Evolutionary conservation across 2,329 filamentous ascomycete genomes (phyloP).

Genomic region (Phymatotrichopsis omnivora): DNA sequence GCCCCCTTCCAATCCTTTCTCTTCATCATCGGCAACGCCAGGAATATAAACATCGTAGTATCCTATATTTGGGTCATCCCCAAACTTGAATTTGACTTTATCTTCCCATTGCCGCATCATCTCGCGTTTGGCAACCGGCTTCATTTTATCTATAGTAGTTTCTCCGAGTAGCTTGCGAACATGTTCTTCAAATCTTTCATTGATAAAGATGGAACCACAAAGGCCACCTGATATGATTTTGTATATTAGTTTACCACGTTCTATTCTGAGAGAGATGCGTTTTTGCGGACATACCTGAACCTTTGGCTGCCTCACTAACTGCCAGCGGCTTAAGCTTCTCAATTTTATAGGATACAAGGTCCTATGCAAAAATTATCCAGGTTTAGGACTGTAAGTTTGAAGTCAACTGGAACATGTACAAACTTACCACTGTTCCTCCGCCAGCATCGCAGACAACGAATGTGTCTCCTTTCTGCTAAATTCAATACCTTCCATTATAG

Average conservation of each 20-base stretch:
- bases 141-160: slow-evolving; percentile 19
- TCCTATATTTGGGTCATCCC: too few relatives aligned
- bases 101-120: slow-evolving; percentile 72
- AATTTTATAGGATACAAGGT: slow-evolving; percentile 59
- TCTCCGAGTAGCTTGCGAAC: slow-evolving; percentile 12
- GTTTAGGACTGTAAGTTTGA: slow-evolving; percentile 30
- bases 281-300: too few relatives aligned
- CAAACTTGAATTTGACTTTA: slow-evolving; percentile 76
- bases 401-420: too few relatives aligned
- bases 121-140: slow-evolving; percentile 34
- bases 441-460: slow-evolving; percentile 48
- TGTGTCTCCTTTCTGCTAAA: slow-evolving; percentile 35
- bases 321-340: slow-evolving; percentile 57
- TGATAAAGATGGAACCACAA: slow-evolving; percentile 22
- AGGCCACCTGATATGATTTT: slow-evolving; percentile 33
- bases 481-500: too few relatives aligned
- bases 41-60: slow-evolving; percentile 65
- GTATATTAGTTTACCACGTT: too few relatives aligned
- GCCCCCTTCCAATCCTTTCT: slow-evolving; percentile 61
- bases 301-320: too few relatives aligned
- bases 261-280: too few relatives aligned
- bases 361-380: neutral
- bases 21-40: slow-evolving; percentile 64
- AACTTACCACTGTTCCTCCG: slow-evolving; percentile 41
- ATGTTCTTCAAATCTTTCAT: slow-evolving; percentile 19